Percentiles rank a stretch among this genome's conserved stretches.
Evolutionary conservation across 2,329 filamentous ascomycete genomes (phyloP).

Genomic region (Stagonosporopsis chrysanthemi): DNA sequence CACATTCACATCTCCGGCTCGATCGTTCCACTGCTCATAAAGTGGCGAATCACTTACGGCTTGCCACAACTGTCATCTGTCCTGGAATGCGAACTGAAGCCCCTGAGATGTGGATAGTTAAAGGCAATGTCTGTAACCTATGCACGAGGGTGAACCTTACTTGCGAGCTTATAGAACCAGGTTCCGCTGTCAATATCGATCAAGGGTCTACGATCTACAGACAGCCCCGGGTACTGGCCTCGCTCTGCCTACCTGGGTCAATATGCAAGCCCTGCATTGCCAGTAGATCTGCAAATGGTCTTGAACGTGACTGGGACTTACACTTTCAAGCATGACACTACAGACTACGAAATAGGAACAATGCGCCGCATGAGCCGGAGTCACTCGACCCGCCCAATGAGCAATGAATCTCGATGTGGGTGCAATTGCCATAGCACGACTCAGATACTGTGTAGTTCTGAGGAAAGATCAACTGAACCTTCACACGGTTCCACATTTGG

Average conservation of each 20-base stretch:
- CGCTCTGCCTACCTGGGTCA: background rate
- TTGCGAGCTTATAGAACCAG: background rate
- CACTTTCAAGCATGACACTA: background rate
- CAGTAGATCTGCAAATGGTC: background rate
- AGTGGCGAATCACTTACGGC: background rate
- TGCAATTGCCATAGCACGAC: conserved; percentile 2
- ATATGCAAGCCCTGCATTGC: background rate
- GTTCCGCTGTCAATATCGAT: conserved; percentile 1
- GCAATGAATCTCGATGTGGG: conserved; percentile 1
- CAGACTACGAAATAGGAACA: background rate
- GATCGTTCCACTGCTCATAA: background rate
- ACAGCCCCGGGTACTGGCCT: background rate
- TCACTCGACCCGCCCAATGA: conserved; percentile 1
- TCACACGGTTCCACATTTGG: conserved; percentile 17
- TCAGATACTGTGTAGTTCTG: background rate
- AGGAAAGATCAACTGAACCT: background rate
- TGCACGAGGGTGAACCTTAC: conserved; percentile 12
- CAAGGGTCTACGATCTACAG: conserved; percentile 1
- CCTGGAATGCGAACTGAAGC: background rate
- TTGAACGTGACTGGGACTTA: background rate
- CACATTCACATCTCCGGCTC: background rate
- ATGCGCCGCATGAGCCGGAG: conserved; percentile 6
- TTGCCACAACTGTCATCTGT: conserved; percentile 1
- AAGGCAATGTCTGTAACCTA: conserved; percentile 3
- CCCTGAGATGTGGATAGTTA: conserved; percentile 13